phyloP scores from a whole-genome alignment of 108 stramenopile genomes.

The Mediolabrus comicus region DNA sequence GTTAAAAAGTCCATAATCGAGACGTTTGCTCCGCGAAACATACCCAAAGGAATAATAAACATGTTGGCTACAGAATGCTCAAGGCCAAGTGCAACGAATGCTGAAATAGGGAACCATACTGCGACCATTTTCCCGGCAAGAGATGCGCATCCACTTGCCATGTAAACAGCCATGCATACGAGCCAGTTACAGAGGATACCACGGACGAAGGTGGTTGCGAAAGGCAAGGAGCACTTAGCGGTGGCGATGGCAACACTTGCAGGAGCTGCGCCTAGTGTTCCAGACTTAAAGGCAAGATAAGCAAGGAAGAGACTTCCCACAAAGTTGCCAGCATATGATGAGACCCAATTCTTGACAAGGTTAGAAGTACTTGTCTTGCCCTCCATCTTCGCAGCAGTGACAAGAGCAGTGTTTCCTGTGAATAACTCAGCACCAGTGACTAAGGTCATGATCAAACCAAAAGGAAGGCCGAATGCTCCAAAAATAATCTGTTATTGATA shows the following conservation, averaged over 20 bases:
- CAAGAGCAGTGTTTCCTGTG: conserved; percentile 82
- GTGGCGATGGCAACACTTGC: conserved; percentile 79
- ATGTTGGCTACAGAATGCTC: conserved; percentile 97
- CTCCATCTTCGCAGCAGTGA: conserved; percentile 76
- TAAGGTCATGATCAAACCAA: conserved; percentile 88
- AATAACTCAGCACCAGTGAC: conserved; percentile 64
- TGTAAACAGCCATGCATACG: conserved; percentile 94
- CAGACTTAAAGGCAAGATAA: conserved; percentile 70
- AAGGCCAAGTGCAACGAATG: conserved; percentile 89
- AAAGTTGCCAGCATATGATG: conserved; percentile 84
- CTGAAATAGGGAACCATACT: conserved; percentile 90
- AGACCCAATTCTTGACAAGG: conserved; percentile 74
- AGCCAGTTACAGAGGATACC: conserved; percentile 96
- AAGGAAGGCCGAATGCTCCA: conserved; percentile 83
- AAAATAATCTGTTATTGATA: conserved; percentile 58
- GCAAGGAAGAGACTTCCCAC: conserved; percentile 82
- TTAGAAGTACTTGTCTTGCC: conserved; percentile 62
- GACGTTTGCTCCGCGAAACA: conserved; percentile 89
- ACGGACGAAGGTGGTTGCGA: conserved; percentile 83
- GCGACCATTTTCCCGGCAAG: conserved; percentile 87
- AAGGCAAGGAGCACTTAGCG: conserved; percentile 76
- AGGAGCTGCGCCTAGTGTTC: conserved; percentile 69
- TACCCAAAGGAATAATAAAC: conserved; percentile 96
- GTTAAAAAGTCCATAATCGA: conserved; percentile 68
- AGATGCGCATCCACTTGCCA: conserved; percentile 79